These are phyloP conservation scores for Cyclanthera cordifolia DNA, from an alignment of 306 rosid species.

Conservation along the genomic window DNA sequence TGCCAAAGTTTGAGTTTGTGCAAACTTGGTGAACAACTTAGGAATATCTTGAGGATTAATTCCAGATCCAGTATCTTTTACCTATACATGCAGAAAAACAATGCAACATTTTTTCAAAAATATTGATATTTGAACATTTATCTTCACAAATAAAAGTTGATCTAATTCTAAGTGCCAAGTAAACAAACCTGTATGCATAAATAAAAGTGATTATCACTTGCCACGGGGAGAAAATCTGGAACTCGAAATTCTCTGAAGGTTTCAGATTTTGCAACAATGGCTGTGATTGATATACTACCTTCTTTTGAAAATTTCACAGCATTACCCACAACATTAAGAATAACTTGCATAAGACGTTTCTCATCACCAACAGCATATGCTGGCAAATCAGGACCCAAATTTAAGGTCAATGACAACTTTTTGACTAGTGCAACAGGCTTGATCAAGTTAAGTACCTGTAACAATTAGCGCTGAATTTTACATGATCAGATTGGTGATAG, in stretches of 20 bases:
- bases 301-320: slow-evolving; percentile 94
- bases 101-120: not conserved
- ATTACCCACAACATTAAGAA: slow-evolving; percentile 83
- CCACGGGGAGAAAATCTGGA: slow-evolving; percentile 55
- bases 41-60: slow-evolving; percentile 80
- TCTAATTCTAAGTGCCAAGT: slow-evolving; percentile 14
- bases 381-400: slow-evolving; percentile 69
- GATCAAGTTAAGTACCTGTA: slow-evolving; percentile 77
- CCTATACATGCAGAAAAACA: slow-evolving; percentile 29
- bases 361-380: slow-evolving; percentile 64
- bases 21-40: slow-evolving; percentile 67
- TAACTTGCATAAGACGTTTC: slow-evolving; percentile 77
- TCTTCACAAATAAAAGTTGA: not conserved
- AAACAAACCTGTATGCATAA: slow-evolving; percentile 74
- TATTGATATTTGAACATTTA: not conserved
- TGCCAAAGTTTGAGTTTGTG: slow-evolving; percentile 57
- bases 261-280: slow-evolving; percentile 57
- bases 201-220: slow-evolving; percentile 70
- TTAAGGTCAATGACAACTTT: slow-evolving; percentile 50
- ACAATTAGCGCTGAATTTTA: slow-evolving; percentile 13
- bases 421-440: slow-evolving; percentile 82
- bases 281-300: slow-evolving; percentile 60
- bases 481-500: slow-evolving; percentile 13
- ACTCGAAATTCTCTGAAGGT: slow-evolving; percentile 57
- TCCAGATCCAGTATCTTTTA: slow-evolving; percentile 83